phyloP scores from a whole-genome alignment of 2,329 filamentous ascomycete species.

The Arthroderma sp. region DNA sequence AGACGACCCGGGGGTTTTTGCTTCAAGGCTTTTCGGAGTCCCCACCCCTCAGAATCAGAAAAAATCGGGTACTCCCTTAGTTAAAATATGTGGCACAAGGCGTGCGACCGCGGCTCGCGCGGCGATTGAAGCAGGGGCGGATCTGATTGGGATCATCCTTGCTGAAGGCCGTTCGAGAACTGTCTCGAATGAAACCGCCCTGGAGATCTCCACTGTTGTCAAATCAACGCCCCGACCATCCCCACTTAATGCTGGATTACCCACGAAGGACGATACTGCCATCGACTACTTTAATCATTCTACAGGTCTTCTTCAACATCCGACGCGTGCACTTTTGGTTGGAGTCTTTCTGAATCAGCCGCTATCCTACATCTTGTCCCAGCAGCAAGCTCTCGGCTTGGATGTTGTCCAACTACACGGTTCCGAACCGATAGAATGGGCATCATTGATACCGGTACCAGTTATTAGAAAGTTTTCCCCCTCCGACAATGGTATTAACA shows the following conservation, averaged over 20 bases:
- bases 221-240: conserved; percentile 36
- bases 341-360: conserved; percentile 92
- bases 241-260: conserved; percentile 3
- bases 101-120: conserved; percentile 65
- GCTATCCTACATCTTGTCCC: conserved; percentile 63
- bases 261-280: conserved; percentile 15
- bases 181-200: conserved; percentile 63
- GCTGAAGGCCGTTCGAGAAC: conserved; percentile 69
- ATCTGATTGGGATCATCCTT: conserved; percentile 85
- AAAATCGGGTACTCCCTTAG: conserved; percentile 41
- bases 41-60: conserved; percentile 13
- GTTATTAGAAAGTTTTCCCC: conserved; percentile 80
- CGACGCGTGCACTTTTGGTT: conserved; percentile 60
- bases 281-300: conserved; percentile 59
- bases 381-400: conserved; percentile 61
- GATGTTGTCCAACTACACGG: conserved; percentile 92
- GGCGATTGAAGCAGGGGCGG: conserved; percentile 75
- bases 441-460: conserved; percentile 74
- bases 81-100: conserved; percentile 92
- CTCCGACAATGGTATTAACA: conserved; percentile 54
- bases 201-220: conserved; percentile 66
- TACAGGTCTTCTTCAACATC: conserved; percentile 34
- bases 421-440: conserved; percentile 84
- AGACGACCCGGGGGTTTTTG: conserved; percentile 67
- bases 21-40: conserved; percentile 63